Evolutionary conservation across 192 early-diverging fungal species (phyloP), one percentile per base, ranked within the genome.

Genomic region (Hyaloraphidium curvatum): DNA sequence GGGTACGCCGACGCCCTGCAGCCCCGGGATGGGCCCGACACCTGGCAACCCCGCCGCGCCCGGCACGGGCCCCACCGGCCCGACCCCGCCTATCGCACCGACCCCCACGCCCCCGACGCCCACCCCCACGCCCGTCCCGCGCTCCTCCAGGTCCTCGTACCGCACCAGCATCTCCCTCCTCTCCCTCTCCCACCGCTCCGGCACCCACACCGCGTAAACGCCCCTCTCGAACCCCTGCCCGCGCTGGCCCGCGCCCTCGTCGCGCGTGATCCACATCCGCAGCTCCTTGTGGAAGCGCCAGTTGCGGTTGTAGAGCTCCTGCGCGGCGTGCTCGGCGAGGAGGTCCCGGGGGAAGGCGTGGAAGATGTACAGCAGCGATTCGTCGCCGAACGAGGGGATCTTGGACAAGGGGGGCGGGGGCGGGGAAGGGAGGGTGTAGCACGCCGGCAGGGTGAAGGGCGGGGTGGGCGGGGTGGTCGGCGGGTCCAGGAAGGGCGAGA

Each of bases 211-310:
- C 30, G 89, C 67, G 64, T 84, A 98, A 11, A 78, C 68, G 30
- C 89, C 87, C 30, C 84, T 70, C 64, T 96, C 95, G 40, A 75
- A 84, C 2, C 62, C 68, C 60, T 67, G 72, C 2, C 43, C 43
- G 25, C 43, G 17, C 11, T 48, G 11, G 11, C 7, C 43, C 4
- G 43, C 43, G 11, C 53, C 52, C 11, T 62, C 58, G 40, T 98
- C 91, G 62, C 87, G 87, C 50, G 79, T 84, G 50, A 99, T 52
- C 95, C 95, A 99, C 39, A 93, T 61, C 51, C 80, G 75, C 48
- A 91, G 62, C 54, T 92, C 87, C 64, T 89, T 91, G 74, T 99
- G 95, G 67, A 86, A 99, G 52, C 91, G 75, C 92, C 92, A 99
- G 62, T 83, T 79, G 29, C 95, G 78, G 61, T 77, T 79, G 65